phyloP scores from a whole-genome alignment of 805 yeast species.

The Candida nonsorbophila region DNA sequence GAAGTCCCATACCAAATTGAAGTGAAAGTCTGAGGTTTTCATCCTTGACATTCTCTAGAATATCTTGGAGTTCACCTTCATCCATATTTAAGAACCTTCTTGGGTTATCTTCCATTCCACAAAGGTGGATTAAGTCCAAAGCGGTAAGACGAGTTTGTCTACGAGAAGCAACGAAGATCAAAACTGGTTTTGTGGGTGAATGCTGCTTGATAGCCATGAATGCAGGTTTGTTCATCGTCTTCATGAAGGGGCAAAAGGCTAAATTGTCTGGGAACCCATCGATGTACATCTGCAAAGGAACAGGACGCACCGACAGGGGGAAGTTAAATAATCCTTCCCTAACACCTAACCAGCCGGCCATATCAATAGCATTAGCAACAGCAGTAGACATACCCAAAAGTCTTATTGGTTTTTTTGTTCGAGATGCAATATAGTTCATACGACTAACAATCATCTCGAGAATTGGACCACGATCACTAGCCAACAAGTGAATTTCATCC shows the following conservation, averaged over 20 bases:
- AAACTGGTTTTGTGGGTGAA: conserved; percentile 78
- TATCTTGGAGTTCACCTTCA: conserved; percentile 54
- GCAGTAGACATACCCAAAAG: conserved; percentile 80
- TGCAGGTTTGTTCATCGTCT: conserved; percentile 84
- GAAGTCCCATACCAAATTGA: conserved; percentile 77
- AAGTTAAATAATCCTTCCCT: conserved; percentile 72
- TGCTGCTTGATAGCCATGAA: conserved; percentile 90
- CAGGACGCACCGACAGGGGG: conserved; percentile 79
- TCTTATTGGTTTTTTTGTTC: conserved; percentile 56
- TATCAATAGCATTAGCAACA: conserved; percentile 77
- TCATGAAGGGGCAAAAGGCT: conserved; percentile 82
- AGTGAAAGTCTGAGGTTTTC: conserved; percentile 71
- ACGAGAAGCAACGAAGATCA: conserved; percentile 81
- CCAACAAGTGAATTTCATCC: conserved; percentile 83
- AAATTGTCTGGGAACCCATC: conserved; percentile 81
- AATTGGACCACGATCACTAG: conserved; percentile 84
- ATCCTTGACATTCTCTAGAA: conserved; percentile 60
- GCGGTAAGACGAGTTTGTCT: conserved; percentile 81
- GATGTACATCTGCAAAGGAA: conserved; percentile 80
- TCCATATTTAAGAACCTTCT: conserved; percentile 62
- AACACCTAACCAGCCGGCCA: conserved; percentile 83
- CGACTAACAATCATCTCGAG: conserved; percentile 87
- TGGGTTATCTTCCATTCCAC: conserved; percentile 77
- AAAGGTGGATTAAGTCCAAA: conserved; percentile 67
- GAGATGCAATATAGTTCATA: conserved; percentile 65